Evolutionary conservation across 345 rosid genomes (phyloP), one percentile per base, ranked within the genome.

Genomic region (Acer saccharum): DNA sequence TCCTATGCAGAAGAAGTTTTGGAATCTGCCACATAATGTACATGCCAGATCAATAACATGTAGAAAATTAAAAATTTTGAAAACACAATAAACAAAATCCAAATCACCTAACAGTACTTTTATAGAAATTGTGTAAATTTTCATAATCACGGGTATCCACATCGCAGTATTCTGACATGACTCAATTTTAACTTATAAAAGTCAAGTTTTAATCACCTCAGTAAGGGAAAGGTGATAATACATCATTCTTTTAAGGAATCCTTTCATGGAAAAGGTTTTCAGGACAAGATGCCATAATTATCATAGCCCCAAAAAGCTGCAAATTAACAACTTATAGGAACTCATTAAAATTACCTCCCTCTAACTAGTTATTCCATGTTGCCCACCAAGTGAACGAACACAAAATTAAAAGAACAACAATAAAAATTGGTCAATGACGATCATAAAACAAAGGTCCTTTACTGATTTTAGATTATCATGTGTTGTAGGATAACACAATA

Each of bases 1-100:
- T 70, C 76, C 97, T 86, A 76, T 94, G 98, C 83, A 91, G 73
- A 41, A 94, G 83, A 87, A 95, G 97, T 91, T 93, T 95, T 0
- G 98, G 98, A 25, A 95, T 80, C 98, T 93, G 95, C 82, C 79
- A 70, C 78, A 79, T 67, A 77, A 39, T 63, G 50, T 54, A 48
- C 41, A 52, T 52, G 48, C 68, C 73, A 48, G 57, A 61, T 72
- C 39, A 78, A 68, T 3, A 27, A 65, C 20, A 77, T 48, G 66
- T 21, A 74, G 65, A 58, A 43, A 69, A 13, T 74, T 68, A 60
- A 68, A 50, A 20, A 32, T 2, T 3, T 61, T 60, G 17, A 1
- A 63, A 43, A 18, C 48, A 66, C 20, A 25, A 52, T 50, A 44
- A 73, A 60, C 23, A 65, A 73, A 72, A 27, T 43, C 55, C 50